Percentiles rank a stretch among this genome's conserved stretches.
Evolutionary conservation across 495 filamentous ascomycete genomes (phyloP).

Genomic region (Rostrohypoxylon terebratum): DNA sequence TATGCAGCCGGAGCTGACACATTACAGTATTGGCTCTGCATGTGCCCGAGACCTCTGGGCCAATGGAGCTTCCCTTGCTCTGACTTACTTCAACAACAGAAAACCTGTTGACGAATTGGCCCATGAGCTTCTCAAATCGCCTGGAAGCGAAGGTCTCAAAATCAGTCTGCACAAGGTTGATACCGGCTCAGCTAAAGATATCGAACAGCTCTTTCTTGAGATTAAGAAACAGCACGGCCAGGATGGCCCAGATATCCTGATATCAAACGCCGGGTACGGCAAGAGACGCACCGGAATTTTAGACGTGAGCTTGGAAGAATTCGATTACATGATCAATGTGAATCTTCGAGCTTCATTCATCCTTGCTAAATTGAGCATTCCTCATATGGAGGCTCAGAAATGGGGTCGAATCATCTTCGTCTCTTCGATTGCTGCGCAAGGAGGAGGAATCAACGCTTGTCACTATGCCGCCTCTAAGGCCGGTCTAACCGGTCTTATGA

Average conservation of each 20-base stretch:
- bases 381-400: constrained; percentile 69
- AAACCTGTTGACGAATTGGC: constrained; percentile 60
- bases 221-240: constrained; percentile 65
- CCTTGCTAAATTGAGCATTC: constrained; percentile 71
- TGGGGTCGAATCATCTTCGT: constrained; percentile 79
- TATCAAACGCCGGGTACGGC: constrained; percentile 62
- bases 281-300: constrained; percentile 49
- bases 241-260: constrained; percentile 68
- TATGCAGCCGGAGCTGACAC: constrained; percentile 18
- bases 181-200: constrained; percentile 62
- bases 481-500: constrained; percentile 73
- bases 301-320: constrained; percentile 67
- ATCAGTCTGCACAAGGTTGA: constrained; percentile 70
- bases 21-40: constrained; percentile 69
- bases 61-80: constrained; percentile 66
- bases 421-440: constrained; percentile 74
- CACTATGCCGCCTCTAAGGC: constrained; percentile 77
- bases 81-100: constrained; percentile 69
- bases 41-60: constrained; percentile 67
- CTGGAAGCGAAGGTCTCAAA: constrained; percentile 50
- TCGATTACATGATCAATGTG: constrained; percentile 72
- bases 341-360: constrained; percentile 76
- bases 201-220: constrained; percentile 63
- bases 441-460: constrained; percentile 75
- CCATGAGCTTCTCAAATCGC: constrained; percentile 47